phyloP scores from a whole-genome alignment of 768 basidiomycete species.

The Phanerochaete sordida region DNA sequence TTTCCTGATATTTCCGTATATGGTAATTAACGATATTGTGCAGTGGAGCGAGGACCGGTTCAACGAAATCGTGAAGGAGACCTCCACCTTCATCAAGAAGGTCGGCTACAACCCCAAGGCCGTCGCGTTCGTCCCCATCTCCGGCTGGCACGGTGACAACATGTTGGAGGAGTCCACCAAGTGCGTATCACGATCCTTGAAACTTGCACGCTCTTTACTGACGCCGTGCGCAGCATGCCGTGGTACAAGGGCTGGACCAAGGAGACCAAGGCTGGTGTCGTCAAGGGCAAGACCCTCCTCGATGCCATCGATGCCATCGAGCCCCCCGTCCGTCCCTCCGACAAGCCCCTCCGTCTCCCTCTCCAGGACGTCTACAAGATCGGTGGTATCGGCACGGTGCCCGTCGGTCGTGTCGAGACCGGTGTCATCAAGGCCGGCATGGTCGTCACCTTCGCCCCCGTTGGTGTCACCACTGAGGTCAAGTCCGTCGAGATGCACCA shows the following conservation, averaged over 20 bases:
- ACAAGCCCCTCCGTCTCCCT: slow-evolving; percentile 99
- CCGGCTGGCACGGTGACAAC: slow-evolving; percentile 99
- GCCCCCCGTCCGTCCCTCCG: slow-evolving; percentile 92
- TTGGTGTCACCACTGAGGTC: slow-evolving; percentile 99
- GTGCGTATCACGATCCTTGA: slow-evolving; percentile 41
- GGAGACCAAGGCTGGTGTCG: slow-evolving; percentile 89
- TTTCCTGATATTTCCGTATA: not conserved
- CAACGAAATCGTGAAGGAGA: slow-evolving; percentile 99
- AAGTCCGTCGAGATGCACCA: slow-evolving; percentile 99
- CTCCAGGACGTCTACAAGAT: slow-evolving; percentile 99
- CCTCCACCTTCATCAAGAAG: slow-evolving; percentile 98
- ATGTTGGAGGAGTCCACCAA: slow-evolving; percentile 99
- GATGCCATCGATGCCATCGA: slow-evolving; percentile 99
- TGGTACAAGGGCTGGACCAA: slow-evolving; percentile 99
- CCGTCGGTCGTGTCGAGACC: slow-evolving; percentile 99
- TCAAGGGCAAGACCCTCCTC: slow-evolving; percentile 99
- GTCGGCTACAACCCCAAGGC: slow-evolving; percentile 99
- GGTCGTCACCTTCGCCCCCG: slow-evolving; percentile 95
- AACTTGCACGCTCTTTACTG: not conserved
- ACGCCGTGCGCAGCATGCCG: slow-evolving; percentile 65
- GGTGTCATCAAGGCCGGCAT: slow-evolving; percentile 99
- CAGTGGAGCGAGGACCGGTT: slow-evolving; percentile 99
- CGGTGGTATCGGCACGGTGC: slow-evolving; percentile 99
- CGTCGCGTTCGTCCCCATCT: slow-evolving; percentile 98
- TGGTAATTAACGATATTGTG: not conserved